Conservation (phyloP, 2,329 filamentous ascomycete genomes). For the Pseudogymnoascus sp. region DNA sequence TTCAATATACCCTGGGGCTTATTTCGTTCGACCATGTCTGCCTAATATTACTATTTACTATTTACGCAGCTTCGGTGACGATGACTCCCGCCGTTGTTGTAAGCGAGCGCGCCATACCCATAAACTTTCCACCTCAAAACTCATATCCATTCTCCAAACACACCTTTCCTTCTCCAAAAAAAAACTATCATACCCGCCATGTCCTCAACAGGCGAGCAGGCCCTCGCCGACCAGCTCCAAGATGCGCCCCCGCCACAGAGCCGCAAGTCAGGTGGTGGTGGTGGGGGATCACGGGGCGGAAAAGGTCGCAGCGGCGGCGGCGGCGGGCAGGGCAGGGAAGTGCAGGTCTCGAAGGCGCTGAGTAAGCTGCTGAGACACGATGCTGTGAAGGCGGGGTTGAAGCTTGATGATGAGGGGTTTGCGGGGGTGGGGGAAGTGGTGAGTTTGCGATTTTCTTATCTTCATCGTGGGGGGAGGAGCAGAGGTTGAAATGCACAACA, state of each 20-base stretch:
- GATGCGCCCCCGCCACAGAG: background rate
- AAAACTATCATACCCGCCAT: no score
- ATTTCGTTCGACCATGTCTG: background rate
- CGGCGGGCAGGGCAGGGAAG: conserved; percentile 23
- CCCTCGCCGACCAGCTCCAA: background rate
- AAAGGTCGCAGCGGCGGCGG: conserved; percentile 16
- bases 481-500: conserved; percentile 5
- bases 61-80: background rate
- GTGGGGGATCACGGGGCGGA: conserved; percentile 13
- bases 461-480: conserved; percentile 9
- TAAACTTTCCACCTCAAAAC: background rate
- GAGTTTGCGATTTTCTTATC: conserved; percentile 32
- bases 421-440: conserved; percentile 54
- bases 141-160: background rate
- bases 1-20: background rate
- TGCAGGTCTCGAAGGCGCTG: conserved; percentile 30
- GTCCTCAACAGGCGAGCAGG: background rate
- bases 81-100: background rate
- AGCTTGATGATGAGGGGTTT: conserved; percentile 54
- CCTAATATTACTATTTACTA: background rate
- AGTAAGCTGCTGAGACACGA: conserved; percentile 32
- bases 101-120: background rate
- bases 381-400: conserved; percentile 46
- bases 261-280: conserved; percentile 13
- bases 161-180: no score